Percentiles rank a stretch among this genome's conserved stretches.
Evolutionary conservation across 495 filamentous ascomycete species (phyloP).

Genomic region (Rhypophila decipiens): DNA sequence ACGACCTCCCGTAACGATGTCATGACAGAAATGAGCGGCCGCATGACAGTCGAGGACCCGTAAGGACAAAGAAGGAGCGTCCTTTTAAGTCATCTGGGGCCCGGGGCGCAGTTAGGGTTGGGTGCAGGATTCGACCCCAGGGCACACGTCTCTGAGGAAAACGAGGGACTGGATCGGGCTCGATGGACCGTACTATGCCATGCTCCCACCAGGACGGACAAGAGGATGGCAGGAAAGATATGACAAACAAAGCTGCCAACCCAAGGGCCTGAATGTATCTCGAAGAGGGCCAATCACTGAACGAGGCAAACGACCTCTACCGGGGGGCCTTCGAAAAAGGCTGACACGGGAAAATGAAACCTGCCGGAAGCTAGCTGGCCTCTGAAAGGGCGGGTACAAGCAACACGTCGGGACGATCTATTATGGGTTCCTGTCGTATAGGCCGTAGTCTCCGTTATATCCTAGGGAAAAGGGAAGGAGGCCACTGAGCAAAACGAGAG

Average conservation of each 20-base stretch:
- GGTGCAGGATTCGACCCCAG: background rate
- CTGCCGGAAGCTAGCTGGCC: conserved; percentile 12
- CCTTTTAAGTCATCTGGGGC: conserved; percentile 18
- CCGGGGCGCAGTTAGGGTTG: background rate
- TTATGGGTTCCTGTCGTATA: conserved; percentile 18
- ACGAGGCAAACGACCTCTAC: conserved; percentile 2
- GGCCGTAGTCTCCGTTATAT: background rate
- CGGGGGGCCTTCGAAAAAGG: conserved; percentile 13
- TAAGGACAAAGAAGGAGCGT: conserved; percentile 4
- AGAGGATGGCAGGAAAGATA: conserved; percentile 1
- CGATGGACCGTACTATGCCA: conserved; percentile 4
- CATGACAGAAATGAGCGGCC: conserved; percentile 40
- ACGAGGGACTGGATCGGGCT: background rate
- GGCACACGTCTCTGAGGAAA: conserved; percentile 4
- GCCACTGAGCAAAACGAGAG: no score
- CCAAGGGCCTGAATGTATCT: background rate
- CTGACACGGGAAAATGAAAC: conserved; percentile 26
- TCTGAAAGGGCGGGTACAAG: conserved; percentile 6
- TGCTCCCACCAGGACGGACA: conserved; percentile 1
- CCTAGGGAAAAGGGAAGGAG: background rate
- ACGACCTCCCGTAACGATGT: conserved; percentile 37
- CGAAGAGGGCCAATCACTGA: background rate
- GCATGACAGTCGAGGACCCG: conserved; percentile 32
- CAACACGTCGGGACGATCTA: conserved; percentile 3
- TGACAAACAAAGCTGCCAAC: background rate